Conservation (phyloP, 1,139 yeast genomes). For the Protomyces macrosporus region DNA sequence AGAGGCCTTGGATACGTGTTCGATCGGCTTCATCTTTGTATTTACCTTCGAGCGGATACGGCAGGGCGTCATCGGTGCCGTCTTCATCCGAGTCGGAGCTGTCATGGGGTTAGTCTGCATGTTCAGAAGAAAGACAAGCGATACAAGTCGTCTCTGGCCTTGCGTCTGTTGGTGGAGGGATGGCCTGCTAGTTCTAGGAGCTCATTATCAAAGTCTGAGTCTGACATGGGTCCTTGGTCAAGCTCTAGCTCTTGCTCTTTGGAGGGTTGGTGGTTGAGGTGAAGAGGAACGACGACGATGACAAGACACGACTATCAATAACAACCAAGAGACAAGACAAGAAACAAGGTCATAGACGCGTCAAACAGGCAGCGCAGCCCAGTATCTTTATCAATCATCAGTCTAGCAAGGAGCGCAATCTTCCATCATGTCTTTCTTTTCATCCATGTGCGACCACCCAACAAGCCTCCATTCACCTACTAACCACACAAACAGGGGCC, state of each 20-base stretch:
- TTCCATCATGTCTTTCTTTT: neutral
- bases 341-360: no score
- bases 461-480: neutral
- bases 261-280: no score
- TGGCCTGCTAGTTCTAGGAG: slow-evolving; percentile 19
- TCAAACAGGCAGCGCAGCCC: neutral
- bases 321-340: no score
- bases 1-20: slow-evolving; percentile 60
- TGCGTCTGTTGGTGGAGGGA: slow-evolving; percentile 11
- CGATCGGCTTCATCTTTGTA: slow-evolving; percentile 79
- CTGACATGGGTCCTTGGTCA: slow-evolving; percentile 7
- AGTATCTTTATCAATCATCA: neutral
- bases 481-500: neutral
- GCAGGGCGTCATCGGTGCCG: slow-evolving; percentile 43
- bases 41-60: slow-evolving; percentile 91
- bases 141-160: slow-evolving; percentile 10
- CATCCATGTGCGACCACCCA: neutral
- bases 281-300: no score
- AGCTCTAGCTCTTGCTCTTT: no score
- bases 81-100: slow-evolving; percentile 30
- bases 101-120: neutral
- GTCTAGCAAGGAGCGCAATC: no score
- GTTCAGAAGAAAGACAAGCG: no score
- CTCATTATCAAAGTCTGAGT: slow-evolving; percentile 21
- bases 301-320: no score